These are phyloP conservation scores for Eucalyptus polybractea DNA, from an alignment of 345 rosid genomes.

Conservation along the genomic window DNA sequence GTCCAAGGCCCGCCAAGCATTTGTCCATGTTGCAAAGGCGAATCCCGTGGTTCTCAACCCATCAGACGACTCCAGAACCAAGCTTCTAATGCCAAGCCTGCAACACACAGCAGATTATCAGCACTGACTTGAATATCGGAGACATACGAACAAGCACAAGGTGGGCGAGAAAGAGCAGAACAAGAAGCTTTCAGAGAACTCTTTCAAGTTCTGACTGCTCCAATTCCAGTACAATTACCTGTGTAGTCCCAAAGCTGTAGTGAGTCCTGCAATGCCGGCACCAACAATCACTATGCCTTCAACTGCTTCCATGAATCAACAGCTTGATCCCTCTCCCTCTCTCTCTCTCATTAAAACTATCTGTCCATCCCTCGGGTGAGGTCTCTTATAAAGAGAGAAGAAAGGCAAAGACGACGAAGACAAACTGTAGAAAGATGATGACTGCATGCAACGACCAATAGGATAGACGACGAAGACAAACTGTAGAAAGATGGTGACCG, in stretches of 20 bases:
- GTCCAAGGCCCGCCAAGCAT: slow-evolving; percentile 21
- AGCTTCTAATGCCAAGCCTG: slow-evolving; percentile 46
- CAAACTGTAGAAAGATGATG: not conserved
- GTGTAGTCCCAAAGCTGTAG: no score
- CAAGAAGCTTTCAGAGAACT: no score
- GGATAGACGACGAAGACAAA: no score
- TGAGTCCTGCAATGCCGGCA: no score
- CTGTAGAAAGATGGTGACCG: not conserved
- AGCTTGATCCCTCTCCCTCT: not conserved
- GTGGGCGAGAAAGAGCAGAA: not conserved
- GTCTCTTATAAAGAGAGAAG: not conserved
- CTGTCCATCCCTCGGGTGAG: not conserved
- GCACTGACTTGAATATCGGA: not conserved
- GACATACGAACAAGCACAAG: not conserved
- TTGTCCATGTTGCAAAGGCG: slow-evolving; percentile 32
- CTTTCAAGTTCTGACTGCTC: no score
- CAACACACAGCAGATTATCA: not conserved
- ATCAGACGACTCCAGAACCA: slow-evolving; percentile 60
- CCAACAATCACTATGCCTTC: no score
- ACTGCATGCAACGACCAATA: not conserved
- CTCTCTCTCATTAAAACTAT: not conserved
- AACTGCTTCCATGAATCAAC: no score
- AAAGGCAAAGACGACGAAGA: not conserved
- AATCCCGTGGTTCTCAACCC: slow-evolving; percentile 41
- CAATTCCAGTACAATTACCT: no score